Base-by-base conservation (phyloP, 805 yeast species). In the Monosporozyma solicola region DNA sequence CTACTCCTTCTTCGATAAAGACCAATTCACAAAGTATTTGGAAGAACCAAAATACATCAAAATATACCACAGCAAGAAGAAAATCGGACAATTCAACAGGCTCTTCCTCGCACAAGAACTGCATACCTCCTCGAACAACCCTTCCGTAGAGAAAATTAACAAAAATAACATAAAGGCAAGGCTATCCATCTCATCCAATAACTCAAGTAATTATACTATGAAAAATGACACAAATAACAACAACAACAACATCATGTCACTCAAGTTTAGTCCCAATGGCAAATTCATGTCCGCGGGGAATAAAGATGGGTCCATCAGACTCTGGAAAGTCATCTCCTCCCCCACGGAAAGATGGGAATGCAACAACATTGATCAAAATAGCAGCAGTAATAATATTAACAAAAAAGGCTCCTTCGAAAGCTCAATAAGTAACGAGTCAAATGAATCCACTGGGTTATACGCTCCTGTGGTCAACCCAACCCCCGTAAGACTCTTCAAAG, bases 201-300 rank as follows among this genome's bases (percentile, higher is more conserved):
- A 48, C 10, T 47, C 37, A 48, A 47, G 24, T 47, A 35, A 3
- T 35, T 20, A 20, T 20, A 20, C 20, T 20, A 2, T 20, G 20
- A 20, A 20, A 20, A 20, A 20, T 20, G 20, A 20, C 20, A 20
- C 20, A 20, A 15, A 35, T 47, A 47, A 24, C 15, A 27, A 33
- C 29, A 43, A 35, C 15, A 25, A 44, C 20, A 39, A 33, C 11
- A 45, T 45, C 15, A 48, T 33, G 15, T 32, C 41, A 15, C 72
- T 85, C 72, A 78, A 80, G 60, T 91, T 91, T 68, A 82, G 87
- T 53, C 67, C 68, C 11, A 95, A 91, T 68, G 97, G 97, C 10
- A 83, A 80, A 66, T 88, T 76, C 64, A 68, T 91, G 60, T 96
- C 96, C 0, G 79, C 86, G 1, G 96, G 92, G 0, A 95, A 96